Evolutionary conservation across 179 eudicot genomes (phyloP).

Genomic region (Carnegiea gigantea): DNA sequence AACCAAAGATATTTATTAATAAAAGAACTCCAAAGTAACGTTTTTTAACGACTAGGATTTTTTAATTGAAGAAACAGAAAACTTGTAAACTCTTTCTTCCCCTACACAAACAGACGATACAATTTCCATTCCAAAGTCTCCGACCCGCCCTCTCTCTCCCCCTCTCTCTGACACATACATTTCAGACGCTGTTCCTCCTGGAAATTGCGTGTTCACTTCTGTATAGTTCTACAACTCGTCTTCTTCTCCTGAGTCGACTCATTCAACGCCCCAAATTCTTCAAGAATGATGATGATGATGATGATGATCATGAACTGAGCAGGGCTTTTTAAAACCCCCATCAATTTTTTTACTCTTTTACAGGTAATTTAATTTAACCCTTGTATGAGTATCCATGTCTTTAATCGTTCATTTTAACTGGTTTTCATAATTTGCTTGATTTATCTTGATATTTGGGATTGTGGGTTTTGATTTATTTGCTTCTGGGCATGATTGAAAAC

Average conservation of each 20-base stretch:
- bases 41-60: neutral
- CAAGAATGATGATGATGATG: neutral
- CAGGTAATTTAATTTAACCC: slow-evolving; percentile 7
- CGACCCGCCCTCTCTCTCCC: slow-evolving; percentile 24
- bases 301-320: neutral
- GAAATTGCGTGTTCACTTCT: slow-evolving; percentile 19
- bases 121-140: slow-evolving; percentile 21
- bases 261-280: neutral
- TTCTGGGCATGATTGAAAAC: neutral
- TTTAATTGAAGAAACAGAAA: neutral
- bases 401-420: neutral
- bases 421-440: neutral
- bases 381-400: neutral
- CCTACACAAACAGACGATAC: neutral
- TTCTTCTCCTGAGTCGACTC: neutral
- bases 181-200: slow-evolving; percentile 6
- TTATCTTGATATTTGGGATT: neutral
- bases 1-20: neutral
- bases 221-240: neutral
- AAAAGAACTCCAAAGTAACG: neutral
- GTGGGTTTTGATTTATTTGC: neutral
- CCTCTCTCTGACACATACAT: slow-evolving; percentile 1
- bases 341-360: neutral
- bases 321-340: neutral
- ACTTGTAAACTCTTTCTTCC: neutral